These are phyloP conservation scores for Fusarium tjaetaba DNA, from an alignment of 2,329 filamentous ascomycete species.

Conservation along the genomic window DNA sequence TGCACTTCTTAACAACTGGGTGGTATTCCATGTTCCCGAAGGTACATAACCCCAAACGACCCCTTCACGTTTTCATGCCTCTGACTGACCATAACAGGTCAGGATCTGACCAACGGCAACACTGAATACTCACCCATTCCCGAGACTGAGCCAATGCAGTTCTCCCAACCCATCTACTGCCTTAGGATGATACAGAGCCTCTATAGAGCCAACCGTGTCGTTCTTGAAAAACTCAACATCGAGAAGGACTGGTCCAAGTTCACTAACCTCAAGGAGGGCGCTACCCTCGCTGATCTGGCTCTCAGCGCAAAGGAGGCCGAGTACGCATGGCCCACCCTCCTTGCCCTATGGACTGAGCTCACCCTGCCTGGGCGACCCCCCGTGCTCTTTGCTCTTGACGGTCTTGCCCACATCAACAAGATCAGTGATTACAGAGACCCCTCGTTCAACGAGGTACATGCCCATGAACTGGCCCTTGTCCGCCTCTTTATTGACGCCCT, in stretches of 20 bases:
- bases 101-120: conserved; percentile 82
- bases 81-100: conserved; percentile 56
- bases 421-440: conserved; percentile 78
- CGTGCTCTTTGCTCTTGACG: conserved; percentile 81
- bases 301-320: conserved; percentile 79
- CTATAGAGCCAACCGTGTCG: conserved; percentile 72
- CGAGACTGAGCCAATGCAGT: conserved; percentile 67
- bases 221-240: conserved; percentile 66
- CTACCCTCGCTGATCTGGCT: conserved; percentile 74
- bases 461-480: conserved; percentile 83
- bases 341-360: conserved; percentile 84
- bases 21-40: conserved; percentile 90
- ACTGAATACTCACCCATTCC: conserved; percentile 82
- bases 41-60: conserved; percentile 61
- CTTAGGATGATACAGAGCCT: conserved; percentile 79
- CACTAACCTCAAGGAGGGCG: conserved; percentile 61
- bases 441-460: conserved; percentile 79
- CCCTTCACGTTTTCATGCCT: neutral
- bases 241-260: conserved; percentile 56
- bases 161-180: conserved; percentile 82
- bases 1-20: conserved; percentile 84
- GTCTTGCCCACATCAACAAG: conserved; percentile 83
- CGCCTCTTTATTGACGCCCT: conserved; percentile 79
- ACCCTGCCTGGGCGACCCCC: conserved; percentile 60
- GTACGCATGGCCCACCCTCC: conserved; percentile 81